Conservation (phyloP, 108 stramenopile species). For the Cyclostephanos tholiformis region DNA sequence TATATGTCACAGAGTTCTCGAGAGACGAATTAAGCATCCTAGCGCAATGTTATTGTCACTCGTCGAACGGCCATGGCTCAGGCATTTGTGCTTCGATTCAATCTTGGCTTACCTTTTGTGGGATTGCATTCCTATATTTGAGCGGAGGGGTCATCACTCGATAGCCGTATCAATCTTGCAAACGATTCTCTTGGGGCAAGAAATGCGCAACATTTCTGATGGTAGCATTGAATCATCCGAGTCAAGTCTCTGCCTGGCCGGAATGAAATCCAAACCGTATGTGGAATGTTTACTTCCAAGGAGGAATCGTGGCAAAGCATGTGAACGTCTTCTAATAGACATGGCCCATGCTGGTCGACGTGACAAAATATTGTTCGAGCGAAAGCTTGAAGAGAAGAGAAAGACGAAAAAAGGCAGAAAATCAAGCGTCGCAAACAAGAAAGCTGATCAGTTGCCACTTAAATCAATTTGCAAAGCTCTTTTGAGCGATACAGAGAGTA, state of each 20-base stretch:
- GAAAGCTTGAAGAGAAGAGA: constrained; percentile 5
- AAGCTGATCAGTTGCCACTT: constrained; percentile 30
- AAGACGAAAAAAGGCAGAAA: constrained; percentile 8
- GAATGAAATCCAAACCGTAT: constrained; percentile 17
- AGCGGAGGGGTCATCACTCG: constrained; percentile 58
- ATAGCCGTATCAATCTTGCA: constrained; percentile 47
- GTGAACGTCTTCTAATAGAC: constrained; percentile 76
- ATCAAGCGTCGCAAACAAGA: constrained; percentile 7
- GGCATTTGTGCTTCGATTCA: constrained; percentile 81
- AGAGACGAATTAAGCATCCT: constrained; percentile 25
- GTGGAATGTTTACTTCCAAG: constrained; percentile 54
- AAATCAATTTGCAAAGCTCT: constrained; percentile 24
- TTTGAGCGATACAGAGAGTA: constrained; percentile 27
- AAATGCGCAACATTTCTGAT: constrained; percentile 42
- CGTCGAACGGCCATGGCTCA: constrained; percentile 65
- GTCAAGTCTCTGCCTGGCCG: constrained; percentile 1
- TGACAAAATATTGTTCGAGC: constrained; percentile 18
- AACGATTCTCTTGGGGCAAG: constrained; percentile 45
- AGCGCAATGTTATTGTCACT: constrained; percentile 17
- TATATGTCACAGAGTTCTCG: constrained; percentile 52
- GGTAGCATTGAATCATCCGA: constrained; percentile 6
- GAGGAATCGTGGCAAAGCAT: constrained; percentile 80
- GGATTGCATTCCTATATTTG: constrained; percentile 74
- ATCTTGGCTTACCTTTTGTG: constrained; percentile 73
- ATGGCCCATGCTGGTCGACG: constrained; percentile 54